Percentiles rank a stretch among this genome's conserved stretches.
phyloP scores from a whole-genome alignment of 2,329 filamentous ascomycete species.

The Ceratocystiopsis brevicomis region DNA sequence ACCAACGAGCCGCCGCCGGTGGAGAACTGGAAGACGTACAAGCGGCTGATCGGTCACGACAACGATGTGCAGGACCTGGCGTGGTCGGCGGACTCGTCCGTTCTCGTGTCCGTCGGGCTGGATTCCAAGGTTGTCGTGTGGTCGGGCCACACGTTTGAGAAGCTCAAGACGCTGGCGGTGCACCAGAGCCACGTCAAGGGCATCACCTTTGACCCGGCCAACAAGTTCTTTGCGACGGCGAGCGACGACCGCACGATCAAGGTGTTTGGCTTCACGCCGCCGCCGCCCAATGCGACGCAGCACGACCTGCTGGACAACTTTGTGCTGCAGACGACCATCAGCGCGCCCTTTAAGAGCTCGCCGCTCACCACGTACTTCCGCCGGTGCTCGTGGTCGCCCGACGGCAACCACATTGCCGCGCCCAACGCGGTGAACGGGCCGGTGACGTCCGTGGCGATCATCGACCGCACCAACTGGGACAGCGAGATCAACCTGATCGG shows the following conservation, averaged over 20 bases:
- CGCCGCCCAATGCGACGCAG: constrained; percentile 73
- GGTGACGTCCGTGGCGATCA: constrained; percentile 90
- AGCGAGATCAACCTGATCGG: constrained; percentile 95
- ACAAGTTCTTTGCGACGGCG: constrained; percentile 97
- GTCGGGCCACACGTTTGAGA: constrained; percentile 96
- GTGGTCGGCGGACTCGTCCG: constrained; percentile 91
- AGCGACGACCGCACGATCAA: constrained; percentile 95
- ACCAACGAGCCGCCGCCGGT: constrained; percentile 79
- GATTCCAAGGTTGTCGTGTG: constrained; percentile 97
- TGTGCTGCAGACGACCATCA: constrained; percentile 80
- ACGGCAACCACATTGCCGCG: constrained; percentile 90
- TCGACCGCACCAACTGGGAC: constrained; percentile 82
- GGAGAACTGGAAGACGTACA: constrained; percentile 95
- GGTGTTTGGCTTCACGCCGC: constrained; percentile 86
- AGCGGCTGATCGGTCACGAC: constrained; percentile 85
- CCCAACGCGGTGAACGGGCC: constrained; percentile 95
- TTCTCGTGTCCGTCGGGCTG: constrained; percentile 84
- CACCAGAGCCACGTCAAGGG: constrained; percentile 98
- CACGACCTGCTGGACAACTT: constrained; percentile 97
- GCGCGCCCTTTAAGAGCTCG: constrained; percentile 69
- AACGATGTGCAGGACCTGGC: constrained; percentile 97
- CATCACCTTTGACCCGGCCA: constrained; percentile 93
- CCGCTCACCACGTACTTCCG: constrained; percentile 94
- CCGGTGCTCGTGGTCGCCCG: constrained; percentile 91
- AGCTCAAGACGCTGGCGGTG: constrained; percentile 78